Percentiles rank a stretch among this genome's conserved stretches.
Evolutionary conservation across 352 stramenopile species (phyloP).

Genomic region (Globisporangium okanoganense): DNA sequence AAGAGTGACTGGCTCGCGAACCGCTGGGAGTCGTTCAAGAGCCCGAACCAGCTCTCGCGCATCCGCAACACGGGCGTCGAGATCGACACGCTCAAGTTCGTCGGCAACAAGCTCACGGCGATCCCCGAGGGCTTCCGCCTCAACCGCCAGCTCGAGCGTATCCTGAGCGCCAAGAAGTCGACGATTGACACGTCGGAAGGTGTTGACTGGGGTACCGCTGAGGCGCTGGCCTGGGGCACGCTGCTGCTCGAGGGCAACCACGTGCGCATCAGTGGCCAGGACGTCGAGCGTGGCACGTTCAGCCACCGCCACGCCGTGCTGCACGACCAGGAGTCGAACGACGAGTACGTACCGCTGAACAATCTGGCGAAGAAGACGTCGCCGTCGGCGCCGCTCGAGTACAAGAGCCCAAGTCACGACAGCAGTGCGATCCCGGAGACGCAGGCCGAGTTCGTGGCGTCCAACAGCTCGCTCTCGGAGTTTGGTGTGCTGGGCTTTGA

Average conservation of each 20-base stretch:
- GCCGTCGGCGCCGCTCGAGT: slow-evolving; percentile 38
- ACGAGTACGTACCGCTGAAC: slow-evolving; percentile 93
- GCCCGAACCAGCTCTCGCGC: slow-evolving; percentile 89
- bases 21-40: slow-evolving; percentile 96
- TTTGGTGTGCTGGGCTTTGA: slow-evolving; percentile 90
- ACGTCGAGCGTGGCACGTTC: slow-evolving; percentile 93
- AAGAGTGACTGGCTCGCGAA: slow-evolving; percentile 95
- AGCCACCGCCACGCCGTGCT: slow-evolving; percentile 92
- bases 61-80: slow-evolving; percentile 93
- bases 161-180: slow-evolving; percentile 83
- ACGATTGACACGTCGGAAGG: slow-evolving; percentile 78
- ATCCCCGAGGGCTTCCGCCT: slow-evolving; percentile 89
- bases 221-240: slow-evolving; percentile 94
- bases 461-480: slow-evolving; percentile 95
- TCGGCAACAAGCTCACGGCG: slow-evolving; percentile 84
- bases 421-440: slow-evolving; percentile 47
- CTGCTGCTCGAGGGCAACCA: slow-evolving; percentile 92
- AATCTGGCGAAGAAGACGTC: slow-evolving; percentile 71
- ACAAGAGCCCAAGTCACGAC: slow-evolving; percentile 9
- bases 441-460: slow-evolving; percentile 90
- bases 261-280: slow-evolving; percentile 91
- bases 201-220: slow-evolving; percentile 97
- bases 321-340: slow-evolving; percentile 94
- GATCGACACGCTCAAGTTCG: slow-evolving; percentile 87
- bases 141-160: slow-evolving; percentile 93